These are phyloP conservation scores for Brasenia schreberi DNA, from an alignment of 164 flowering plant species.

Conservation along the genomic window DNA sequence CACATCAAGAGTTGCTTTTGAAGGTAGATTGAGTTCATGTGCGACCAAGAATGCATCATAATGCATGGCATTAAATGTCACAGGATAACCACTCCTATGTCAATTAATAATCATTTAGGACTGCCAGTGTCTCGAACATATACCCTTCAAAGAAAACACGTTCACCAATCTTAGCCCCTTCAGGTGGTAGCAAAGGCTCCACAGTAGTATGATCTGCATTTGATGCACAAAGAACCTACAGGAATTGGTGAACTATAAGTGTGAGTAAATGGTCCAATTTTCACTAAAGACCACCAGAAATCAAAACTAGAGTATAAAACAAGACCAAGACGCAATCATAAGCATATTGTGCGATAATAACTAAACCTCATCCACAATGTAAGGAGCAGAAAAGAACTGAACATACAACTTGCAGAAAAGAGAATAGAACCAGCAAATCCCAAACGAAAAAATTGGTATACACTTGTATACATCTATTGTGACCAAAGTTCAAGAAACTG, in stretches of 20 bases:
- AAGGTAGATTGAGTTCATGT: too few species aligned
- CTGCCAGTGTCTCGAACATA: background rate
- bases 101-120: too few species aligned
- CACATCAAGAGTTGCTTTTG: too few species aligned
- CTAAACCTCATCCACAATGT: background rate
- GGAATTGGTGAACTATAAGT: background rate
- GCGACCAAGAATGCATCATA: too few species aligned
- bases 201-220: constrained; percentile 73
- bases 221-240: constrained; percentile 95
- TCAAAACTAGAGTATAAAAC: background rate
- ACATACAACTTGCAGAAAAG: background rate
- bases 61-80: too few species aligned
- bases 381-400: background rate
- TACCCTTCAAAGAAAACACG: constrained; percentile 77
- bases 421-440: background rate
- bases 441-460: too few species aligned
- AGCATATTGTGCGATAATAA: background rate
- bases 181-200: constrained; percentile 85
- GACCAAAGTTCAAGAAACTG: too few species aligned
- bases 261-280: background rate
- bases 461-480: too few species aligned
- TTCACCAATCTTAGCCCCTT: constrained; percentile 76
- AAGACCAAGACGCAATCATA: background rate
- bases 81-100: too few species aligned
- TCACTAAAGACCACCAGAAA: too few species aligned